Base-by-base conservation (phyloP, 129 eudicot genomes). In the Pittosporum tobira region DNA sequence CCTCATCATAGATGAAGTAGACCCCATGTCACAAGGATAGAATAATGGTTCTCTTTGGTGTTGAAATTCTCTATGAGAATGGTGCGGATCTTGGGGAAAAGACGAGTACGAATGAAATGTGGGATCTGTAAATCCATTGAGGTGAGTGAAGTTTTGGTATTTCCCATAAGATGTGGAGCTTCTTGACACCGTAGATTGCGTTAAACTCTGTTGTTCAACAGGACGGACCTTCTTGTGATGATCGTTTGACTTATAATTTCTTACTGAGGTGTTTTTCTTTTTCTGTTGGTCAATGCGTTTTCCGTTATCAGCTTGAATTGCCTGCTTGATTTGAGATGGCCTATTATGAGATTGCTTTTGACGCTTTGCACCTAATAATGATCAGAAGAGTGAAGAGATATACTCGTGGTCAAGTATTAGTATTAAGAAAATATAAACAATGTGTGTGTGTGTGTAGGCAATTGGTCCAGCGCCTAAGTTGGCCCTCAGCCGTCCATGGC, bases 331-430 rank as follows among this genome's bases (percentile, higher is more conserved):
- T 46, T 48, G 65, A 65, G 78, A 67, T 38, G 51, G 61, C 22
- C 19, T 54, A 59, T 48, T 26, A 48, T 49, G 49, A 50, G 42
- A 73, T 67, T 50, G 28, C 70, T 73, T 81, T 71, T 65, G 75
- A 23, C 66, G 73, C 69, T 76, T 85, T 51, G 56, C 38, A 37
- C 68, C 89, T 81, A 40, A 50, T 73, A 16, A 66, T n/a, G 11
- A 60, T 29, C 18, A 64, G 5, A 57, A 21, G 52, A 1, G 7
- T 18, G 13, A 38, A 11, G 42, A 14, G 31, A 10, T 23, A 18
- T 19, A 12, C 31, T 16, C 23, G 19, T 22, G 59, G 51, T 63
- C 37, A 48, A 63, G 58, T 58, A 9, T n/a, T 24, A 20, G 23
- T 38, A 49, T 42, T 11, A 40, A 36, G 24, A 23, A 28, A 20